Evolutionary conservation across 768 basidiomycete genomes (phyloP), one percentile per base, ranked within the genome.

Genomic region (Tylopilus sp.): DNA sequence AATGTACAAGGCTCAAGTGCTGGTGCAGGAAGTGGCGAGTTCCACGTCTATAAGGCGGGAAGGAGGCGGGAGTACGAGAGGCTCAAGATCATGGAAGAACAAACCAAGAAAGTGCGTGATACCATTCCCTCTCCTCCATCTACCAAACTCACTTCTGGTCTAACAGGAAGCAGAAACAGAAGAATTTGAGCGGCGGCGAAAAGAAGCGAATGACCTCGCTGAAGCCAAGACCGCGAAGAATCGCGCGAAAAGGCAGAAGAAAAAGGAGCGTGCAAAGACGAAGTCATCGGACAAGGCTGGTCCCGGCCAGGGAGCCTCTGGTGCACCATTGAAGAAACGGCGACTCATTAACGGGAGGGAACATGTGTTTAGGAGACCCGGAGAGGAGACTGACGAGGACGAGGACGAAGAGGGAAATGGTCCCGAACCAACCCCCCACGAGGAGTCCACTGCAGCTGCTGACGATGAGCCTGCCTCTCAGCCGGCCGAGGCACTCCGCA

Each of bases 1-100:
- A 98, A 98, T 61, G 95, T 99, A 7, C 95, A 98, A 69, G 97
- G 97, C 0, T 95, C 91, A 15, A 92, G 91, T 69, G 94, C 97
- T 7, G 97, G 95, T 40, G 97, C 97, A 17, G 97, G 97, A 45
- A 92, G 90, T 50, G 95, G 95, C 39, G 95, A 95, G 70, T 98
- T 98, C 65, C 97, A 99, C 66, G 97, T 99, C 0, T 99, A 98
- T 75, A 98, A 98, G 66, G 95, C 95, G 17, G 85, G 86, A 57
- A 75, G 97, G 55, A 79, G 95, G 64, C 78, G 95, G 62, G 97
- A 99, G 73, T 98, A 98, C 61, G 97, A 99, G 70, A 75, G 97
- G 51, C 66, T 98, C 51, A 95, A 91, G 73, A 61, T 95, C 13
- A 81, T 99, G 75, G 91, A 95, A 55, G 95, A 98, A 53, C 74